Evolutionary conservation across 345 rosid species (phyloP).

Genomic region (Mangifera indica): DNA sequence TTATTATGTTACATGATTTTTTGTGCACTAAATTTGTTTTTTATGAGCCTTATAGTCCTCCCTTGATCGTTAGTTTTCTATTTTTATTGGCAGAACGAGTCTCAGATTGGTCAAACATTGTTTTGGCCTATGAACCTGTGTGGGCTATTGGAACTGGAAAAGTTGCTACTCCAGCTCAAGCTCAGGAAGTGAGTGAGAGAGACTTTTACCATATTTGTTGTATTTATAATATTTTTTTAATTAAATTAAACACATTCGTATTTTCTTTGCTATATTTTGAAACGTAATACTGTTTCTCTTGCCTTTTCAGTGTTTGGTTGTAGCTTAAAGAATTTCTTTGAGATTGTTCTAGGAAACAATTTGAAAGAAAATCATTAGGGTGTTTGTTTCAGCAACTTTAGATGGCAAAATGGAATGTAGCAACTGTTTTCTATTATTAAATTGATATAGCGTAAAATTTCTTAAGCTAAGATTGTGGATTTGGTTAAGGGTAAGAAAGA

Average conservation of each 20-base stretch:
- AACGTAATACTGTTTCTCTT: not conserved
- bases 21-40: not conserved
- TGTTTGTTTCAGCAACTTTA: no score
- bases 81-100: conserved; percentile 44
- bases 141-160: conserved; percentile 98
- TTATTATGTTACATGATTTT: no score
- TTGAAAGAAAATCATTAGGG: no score
- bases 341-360: no score
- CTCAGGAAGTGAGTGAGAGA: conserved; percentile 71
- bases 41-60: no score
- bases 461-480: no score
- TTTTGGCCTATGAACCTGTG: conserved; percentile 88
- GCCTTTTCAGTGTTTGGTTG: not conserved
- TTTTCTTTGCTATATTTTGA: not conserved
- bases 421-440: no score
- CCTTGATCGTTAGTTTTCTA: no score
- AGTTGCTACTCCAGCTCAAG: conserved; percentile 89
- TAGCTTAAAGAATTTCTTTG: no score
- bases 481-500: no score
- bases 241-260: not conserved
- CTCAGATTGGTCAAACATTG: conserved; percentile 68
- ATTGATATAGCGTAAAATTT: no score
- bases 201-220: conserved; percentile 2
- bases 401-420: no score
- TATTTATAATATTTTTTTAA: not conserved